Evolutionary conservation across 2,329 filamentous ascomycete species (phyloP), one percentile per base, ranked within the genome.

Genomic region (Alternaria ventricosa): DNA sequence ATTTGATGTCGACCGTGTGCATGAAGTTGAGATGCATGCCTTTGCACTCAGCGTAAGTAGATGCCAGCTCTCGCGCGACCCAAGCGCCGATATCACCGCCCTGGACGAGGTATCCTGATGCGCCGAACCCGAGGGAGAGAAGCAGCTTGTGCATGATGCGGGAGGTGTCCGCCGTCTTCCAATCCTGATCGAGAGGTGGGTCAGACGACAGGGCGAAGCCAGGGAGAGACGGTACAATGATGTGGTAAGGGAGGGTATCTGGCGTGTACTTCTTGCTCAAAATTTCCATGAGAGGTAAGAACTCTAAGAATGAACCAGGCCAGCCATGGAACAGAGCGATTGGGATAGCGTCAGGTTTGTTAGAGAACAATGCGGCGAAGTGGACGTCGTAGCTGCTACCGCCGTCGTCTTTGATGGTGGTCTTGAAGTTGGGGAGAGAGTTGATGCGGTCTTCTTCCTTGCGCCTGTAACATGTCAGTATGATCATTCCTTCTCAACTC

Each of bases 71-170:
- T 12, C 85, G 75, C 0, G 81, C 76, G 5, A 87, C 60, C 25
- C 80, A 74, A 46, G 80, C 82, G 3, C 86, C 85, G 2, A 89
- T 78, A 67, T 90, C 87, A 4, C 87, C 87, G 10, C 87, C 87
- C 71, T 89, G 87, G 0, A 82, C 81, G 8, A 87, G 73, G 65
- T 89, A 89, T 0, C 84, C 84, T 1, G 66, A 64, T 27, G 51
- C 15, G 0, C 78, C 80, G 50, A 89, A 87, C 0, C 87, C 87
- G 4, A 89, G 80, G 0, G 79, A 79, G 2, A 84, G 63, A 82
- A 89, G 86, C 3, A 89, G 67, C 22, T 82, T 79, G 73, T 88
- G 80, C 57, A 88, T 78, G 9, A 86, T 72, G 1, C 79, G 74
- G 0, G 84, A 81, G 27, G 78, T 80, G 51, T 83, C 81, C 1